Conservation (phyloP, 805 yeast species). For the Nakazawaea pomicola region DNA sequence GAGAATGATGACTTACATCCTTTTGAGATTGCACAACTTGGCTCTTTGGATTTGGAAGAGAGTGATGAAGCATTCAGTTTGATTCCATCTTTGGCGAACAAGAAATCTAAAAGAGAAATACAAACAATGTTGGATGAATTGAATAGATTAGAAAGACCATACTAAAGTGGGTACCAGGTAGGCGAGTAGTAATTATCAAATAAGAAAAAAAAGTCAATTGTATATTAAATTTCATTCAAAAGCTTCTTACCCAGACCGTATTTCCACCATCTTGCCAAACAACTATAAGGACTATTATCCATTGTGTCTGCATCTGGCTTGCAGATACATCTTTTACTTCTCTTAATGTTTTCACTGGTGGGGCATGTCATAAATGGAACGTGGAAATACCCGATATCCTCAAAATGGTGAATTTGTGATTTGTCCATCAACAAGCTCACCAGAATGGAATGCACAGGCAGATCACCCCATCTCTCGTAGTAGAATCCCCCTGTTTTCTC, state of each 20-base stretch:
- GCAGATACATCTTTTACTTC: slow-evolving; percentile 60
- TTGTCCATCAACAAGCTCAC: slow-evolving; percentile 53
- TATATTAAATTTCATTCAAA: slow-evolving; percentile 32
- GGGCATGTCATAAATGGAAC: slow-evolving; percentile 66
- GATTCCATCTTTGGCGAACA: slow-evolving; percentile 74
- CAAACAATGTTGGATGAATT: slow-evolving; percentile 86
- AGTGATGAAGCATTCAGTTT: slow-evolving; percentile 94
- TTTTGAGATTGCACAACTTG: slow-evolving; percentile 87
- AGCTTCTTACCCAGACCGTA: slow-evolving; percentile 57
- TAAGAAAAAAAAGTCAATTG: neutral
- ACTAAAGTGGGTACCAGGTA: too few species aligned
- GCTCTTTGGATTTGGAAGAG: slow-evolving; percentile 87
- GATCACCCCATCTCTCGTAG: slow-evolving; percentile 94
- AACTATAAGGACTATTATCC: slow-evolving; percentile 47
- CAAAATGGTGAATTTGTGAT: slow-evolving; percentile 67
- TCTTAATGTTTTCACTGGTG: slow-evolving; percentile 39
- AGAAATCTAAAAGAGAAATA: slow-evolving; percentile 81
- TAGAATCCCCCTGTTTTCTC: slow-evolving; percentile 73
- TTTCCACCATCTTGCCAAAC: slow-evolving; percentile 76
- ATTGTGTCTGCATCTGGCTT: slow-evolving; percentile 33
- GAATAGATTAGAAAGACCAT: slow-evolving; percentile 54
- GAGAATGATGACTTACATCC: slow-evolving; percentile 84
- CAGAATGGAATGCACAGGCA: slow-evolving; percentile 81
- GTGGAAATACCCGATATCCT: slow-evolving; percentile 79
- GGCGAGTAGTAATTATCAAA: too few species aligned